phyloP scores from a whole-genome alignment of 2,329 filamentous ascomycete species.

The Ceratocystis huliohia region DNA sequence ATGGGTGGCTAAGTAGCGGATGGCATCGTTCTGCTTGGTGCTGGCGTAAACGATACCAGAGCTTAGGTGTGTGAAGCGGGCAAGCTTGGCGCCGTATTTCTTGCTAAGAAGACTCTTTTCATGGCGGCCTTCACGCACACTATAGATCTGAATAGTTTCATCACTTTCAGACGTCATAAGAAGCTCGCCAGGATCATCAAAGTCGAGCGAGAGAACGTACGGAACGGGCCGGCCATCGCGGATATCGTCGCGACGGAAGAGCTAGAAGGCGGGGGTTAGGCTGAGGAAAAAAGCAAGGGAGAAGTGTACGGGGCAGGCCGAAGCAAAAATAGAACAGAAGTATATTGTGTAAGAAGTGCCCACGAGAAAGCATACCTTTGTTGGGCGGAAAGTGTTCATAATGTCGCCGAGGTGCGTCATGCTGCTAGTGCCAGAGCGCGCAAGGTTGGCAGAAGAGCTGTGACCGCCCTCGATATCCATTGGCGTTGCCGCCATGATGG shows the following conservation, averaged over 20 bases:
- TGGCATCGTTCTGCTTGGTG: constrained; percentile 85
- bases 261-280: constrained; percentile 28
- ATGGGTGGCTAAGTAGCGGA: constrained; percentile 76
- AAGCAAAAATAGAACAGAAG: too few relatives aligned
- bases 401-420: constrained; percentile 64
- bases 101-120: constrained; percentile 86
- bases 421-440: constrained; percentile 35
- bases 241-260: constrained; percentile 46
- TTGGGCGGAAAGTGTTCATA: constrained; percentile 63
- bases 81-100: constrained; percentile 91
- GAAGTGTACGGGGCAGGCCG: neutral
- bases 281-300: neutral
- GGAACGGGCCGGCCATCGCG: constrained; percentile 43
- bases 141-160: constrained; percentile 91
- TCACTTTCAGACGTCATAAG: constrained; percentile 86
- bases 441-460: constrained; percentile 38
- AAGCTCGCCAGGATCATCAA: constrained; percentile 87
- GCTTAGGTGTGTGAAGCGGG: constrained; percentile 83
- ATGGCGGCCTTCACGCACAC: constrained; percentile 77
- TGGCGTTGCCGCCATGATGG: constrained; percentile 38
- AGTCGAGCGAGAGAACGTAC: constrained; percentile 80
- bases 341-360: too few relatives aligned
- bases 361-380: constrained; percentile 45
- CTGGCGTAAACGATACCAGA: constrained; percentile 90
- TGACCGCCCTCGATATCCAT: constrained; percentile 44